Base-by-base conservation (phyloP, 1,284 basidiomycete species). In the Porphyrellus sp. region DNA sequence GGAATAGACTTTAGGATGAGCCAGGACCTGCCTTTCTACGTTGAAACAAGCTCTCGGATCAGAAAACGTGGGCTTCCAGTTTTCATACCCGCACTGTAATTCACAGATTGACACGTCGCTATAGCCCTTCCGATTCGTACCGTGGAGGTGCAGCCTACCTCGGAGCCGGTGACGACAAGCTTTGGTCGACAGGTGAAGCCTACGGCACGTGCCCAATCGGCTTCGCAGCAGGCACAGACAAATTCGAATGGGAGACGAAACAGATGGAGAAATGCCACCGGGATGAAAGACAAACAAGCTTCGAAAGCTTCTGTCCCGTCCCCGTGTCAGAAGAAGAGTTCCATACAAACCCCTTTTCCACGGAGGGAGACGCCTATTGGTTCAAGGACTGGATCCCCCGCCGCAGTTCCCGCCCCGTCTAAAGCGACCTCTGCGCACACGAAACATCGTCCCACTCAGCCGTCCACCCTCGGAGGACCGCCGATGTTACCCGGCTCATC, bases 1-100 rank as follows among this genome's bases (percentile, higher is more conserved):
- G 24, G n/a, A 27, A 23, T 24, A 67, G 65, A 67, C 42, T 67
- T 67, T 30, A 54, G 37, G 25, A 68, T 67, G 63, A 68, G 65
- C 48, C 67, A 70, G n/a, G 63, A 67, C 20, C 28, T 70, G n/a
- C 67, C 68, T 12, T 67, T 67, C 49, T 53, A 52, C 33, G 63
- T 57, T 1, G 59, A 69, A 20, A 58, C 65, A 24, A 56, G 55
- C 33, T 66, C 61, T 27, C 59, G 28, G 25, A 53, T 68, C 28
- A 58, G 67, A 50, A 37, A 67, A 57, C 56, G 65, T 70, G 49
- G 20, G 65, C 8, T 4, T n/a, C 13, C 18, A 25, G 33, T 20
- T 42, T 42, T 39, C 8, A 16, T 41, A 21, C 41, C 24, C 40
- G 13, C 1, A 18, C 7, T 16, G 31, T 53, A 24, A 8, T n/a